phyloP scores from a whole-genome alignment of 371 early-diverging fungal genomes.

The Lichtheimia ornata region DNA sequence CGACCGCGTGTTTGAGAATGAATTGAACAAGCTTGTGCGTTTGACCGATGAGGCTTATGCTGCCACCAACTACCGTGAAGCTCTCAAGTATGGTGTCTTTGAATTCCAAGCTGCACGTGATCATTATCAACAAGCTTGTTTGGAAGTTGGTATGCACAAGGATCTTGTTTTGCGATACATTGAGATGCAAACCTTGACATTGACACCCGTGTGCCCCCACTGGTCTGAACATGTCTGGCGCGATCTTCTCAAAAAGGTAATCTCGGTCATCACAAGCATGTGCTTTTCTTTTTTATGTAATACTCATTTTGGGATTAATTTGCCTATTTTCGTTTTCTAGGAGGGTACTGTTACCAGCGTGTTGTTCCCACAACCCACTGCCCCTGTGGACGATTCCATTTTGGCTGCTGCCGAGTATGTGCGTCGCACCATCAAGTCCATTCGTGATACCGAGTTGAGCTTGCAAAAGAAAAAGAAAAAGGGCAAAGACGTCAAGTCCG shows the following conservation, averaged over 20 bases:
- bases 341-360: constrained; percentile 71
- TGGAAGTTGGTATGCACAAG: constrained; percentile 79
- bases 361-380: constrained; percentile 68
- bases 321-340: constrained; percentile 16
- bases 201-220: constrained; percentile 92
- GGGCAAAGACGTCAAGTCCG: constrained; percentile 54
- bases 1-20: constrained; percentile 86
- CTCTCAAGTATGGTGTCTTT: constrained; percentile 93
- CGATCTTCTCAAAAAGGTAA: constrained; percentile 72
- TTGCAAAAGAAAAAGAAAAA: constrained; percentile 83
- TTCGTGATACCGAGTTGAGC: constrained; percentile 84
- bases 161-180: constrained; percentile 82
- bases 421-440: constrained; percentile 69
- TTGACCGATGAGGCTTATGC: constrained; percentile 80
- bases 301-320: neutral
- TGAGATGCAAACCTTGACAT: constrained; percentile 78
- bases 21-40: constrained; percentile 78
- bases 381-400: constrained; percentile 64
- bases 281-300: neutral
- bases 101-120: constrained; percentile 92
- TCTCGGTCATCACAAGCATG: neutral
- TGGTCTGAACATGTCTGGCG: constrained; percentile 92
- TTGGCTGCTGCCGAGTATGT: constrained; percentile 83
- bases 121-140: constrained; percentile 83
- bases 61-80: constrained; percentile 91